Evolutionary conservation across 2,329 filamentous ascomycete species (phyloP), one percentile per base, ranked within the genome.

Genomic region (Trichoderma sp.): DNA sequence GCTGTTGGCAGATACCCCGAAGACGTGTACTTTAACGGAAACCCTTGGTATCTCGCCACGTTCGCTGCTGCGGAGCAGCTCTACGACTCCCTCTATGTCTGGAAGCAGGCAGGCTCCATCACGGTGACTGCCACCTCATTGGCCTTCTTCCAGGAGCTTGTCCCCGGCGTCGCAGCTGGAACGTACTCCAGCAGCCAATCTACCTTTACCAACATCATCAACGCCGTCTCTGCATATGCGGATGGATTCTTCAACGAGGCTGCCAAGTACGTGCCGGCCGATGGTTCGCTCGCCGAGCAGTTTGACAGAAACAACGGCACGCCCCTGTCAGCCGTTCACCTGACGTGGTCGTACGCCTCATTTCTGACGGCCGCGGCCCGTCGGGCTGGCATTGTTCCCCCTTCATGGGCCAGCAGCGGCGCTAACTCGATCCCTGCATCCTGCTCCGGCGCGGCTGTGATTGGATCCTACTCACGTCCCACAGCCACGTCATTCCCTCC

Each of bases 11-110:
- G 90, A 69, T 92, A 93, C 74, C 79, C 88, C 0, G 90, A 92
- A 76, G 92, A 96, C 72, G 78, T 83, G 4, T 95, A 94, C 78
- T 90, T 89, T 77, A 87, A 87, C 69, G 92, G 91, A 1, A 93
- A 95, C 76, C 92, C 92, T 1, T 95, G 92, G 92, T 92, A 93
- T 73, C 83, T 94, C 13, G 86, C 86, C 72, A 94, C 90, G 1
- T 83, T 93, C 34, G 91, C 91, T 2, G 91, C 91, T 0, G 92
- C 92, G 3, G 92, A 95, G 78, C 89, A 92, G 75, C 84, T 96
- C 3, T 94, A 93, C 76, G 89, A 91, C 72, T 90, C 92, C 1
- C 74, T 93, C 1, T 89, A 90, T 71, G 87, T 90, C 59, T 94
- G 91, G 90, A 83, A 89, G 70, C 78, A 81, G 39, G 77, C 83